Evolutionary conservation across 305 asterid genomes (phyloP).

Genomic region (Solanum hybrid): DNA sequence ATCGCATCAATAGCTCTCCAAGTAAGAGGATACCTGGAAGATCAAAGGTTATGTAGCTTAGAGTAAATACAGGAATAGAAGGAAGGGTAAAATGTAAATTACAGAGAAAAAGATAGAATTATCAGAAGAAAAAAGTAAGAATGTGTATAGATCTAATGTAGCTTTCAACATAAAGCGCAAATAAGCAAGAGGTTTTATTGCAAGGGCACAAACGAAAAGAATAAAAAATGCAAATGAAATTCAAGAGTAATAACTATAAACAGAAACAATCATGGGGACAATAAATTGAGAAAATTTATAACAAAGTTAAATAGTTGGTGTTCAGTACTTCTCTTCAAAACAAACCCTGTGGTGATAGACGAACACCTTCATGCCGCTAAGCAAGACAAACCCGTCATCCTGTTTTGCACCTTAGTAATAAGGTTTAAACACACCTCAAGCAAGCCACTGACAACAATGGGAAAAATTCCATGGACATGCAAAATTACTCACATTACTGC

Average conservation of each 20-base stretch:
- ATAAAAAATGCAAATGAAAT: not conserved
- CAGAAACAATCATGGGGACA: not conserved
- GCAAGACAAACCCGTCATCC: not conserved
- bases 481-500: not conserved
- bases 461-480: not conserved
- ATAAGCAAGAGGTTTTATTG: not conserved
- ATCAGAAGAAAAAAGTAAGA: not conserved
- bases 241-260: not conserved
- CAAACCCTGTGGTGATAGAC: not conserved
- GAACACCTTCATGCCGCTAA: not conserved
- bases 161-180: not conserved
- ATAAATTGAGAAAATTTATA: not conserved
- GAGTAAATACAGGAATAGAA: not conserved
- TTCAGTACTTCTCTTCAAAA: not conserved
- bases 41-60: slow-evolving; percentile 7
- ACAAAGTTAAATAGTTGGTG: not conserved
- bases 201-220: not conserved
- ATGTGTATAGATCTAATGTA: not conserved
- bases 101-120: not conserved
- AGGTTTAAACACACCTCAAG: not conserved
- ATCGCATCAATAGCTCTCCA: slow-evolving; percentile 54
- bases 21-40: slow-evolving; percentile 72
- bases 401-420: not conserved
- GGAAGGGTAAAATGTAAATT: not conserved
- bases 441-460: not conserved